These are phyloP conservation scores for Friedmanniomyces endolithicus DNA, from an alignment of 495 filamentous ascomycete genomes.

Conservation along the genomic window DNA sequence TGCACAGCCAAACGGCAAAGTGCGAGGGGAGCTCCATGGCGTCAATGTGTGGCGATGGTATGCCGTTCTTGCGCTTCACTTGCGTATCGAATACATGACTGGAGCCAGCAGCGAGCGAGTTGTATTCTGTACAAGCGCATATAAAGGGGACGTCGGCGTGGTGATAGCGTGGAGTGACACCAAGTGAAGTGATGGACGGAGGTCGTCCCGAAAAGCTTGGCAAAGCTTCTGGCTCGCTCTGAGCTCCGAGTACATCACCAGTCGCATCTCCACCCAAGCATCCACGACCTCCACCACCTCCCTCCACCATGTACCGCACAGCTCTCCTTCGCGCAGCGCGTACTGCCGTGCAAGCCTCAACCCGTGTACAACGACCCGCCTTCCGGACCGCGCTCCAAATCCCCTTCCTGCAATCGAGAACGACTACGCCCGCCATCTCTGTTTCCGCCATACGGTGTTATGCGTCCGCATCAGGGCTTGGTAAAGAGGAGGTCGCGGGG, in stretches of 20 bases:
- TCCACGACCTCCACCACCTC: background rate
- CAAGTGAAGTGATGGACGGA: no score
- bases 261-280: background rate
- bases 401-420: constrained; percentile 19
- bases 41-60: background rate
- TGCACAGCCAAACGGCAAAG: constrained; percentile 41
- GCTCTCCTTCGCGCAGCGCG: constrained; percentile 56
- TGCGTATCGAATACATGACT: background rate
- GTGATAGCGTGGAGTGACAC: no score
- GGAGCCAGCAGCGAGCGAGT: constrained; percentile 16
- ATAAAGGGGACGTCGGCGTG: no score
- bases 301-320: constrained; percentile 74
- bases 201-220: no score
- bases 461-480: constrained; percentile 64
- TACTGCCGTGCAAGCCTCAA: constrained; percentile 6
- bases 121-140: no score
- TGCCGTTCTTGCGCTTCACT: background rate
- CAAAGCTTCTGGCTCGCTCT: no score
- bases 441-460: constrained; percentile 65
- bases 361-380: constrained; percentile 11
- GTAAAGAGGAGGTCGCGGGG: constrained; percentile 74
- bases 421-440: constrained; percentile 41
- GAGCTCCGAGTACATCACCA: background rate
- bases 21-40: constrained; percentile 28
- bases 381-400: background rate